These are phyloP conservation scores for Sclerotinia borealis DNA, from an alignment of 2,329 filamentous ascomycete species.

Conservation along the genomic window DNA sequence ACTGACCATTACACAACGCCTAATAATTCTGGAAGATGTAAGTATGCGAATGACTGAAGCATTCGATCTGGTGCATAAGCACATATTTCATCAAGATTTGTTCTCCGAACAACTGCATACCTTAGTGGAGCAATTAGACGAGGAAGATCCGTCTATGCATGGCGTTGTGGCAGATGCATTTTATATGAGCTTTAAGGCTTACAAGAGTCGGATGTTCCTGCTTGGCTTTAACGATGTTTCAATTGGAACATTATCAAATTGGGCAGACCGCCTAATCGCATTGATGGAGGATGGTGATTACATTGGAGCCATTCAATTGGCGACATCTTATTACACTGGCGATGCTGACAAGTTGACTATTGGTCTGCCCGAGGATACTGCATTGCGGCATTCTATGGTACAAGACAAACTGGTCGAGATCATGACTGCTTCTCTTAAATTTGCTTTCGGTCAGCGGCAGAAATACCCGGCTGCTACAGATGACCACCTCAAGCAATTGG, in stretches of 20 bases:
- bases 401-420: slow-evolving; percentile 87
- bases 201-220: slow-evolving; percentile 89
- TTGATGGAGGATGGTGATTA: slow-evolving; percentile 98
- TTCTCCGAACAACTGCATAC: slow-evolving; percentile 82
- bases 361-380: slow-evolving; percentile 79
- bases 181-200: slow-evolving; percentile 94
- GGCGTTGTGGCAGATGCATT: slow-evolving; percentile 96
- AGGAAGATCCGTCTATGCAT: slow-evolving; percentile 83
- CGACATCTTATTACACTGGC: slow-evolving; percentile 86
- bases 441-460: slow-evolving; percentile 68
- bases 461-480: slow-evolving; percentile 37
- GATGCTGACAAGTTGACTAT: slow-evolving; percentile 92
- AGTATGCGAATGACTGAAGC: slow-evolving; percentile 88
- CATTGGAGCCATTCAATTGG: slow-evolving; percentile 81
- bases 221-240: slow-evolving; percentile 91
- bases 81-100: slow-evolving; percentile 85
- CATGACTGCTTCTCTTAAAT: slow-evolving; percentile 84
- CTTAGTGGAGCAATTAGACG: slow-evolving; percentile 82
- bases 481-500: slow-evolving; percentile 66
- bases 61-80: slow-evolving; percentile 84
- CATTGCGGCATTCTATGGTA: slow-evolving; percentile 71
- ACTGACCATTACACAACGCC: slow-evolving; percentile 86
- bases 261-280: slow-evolving; percentile 88
- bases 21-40: slow-evolving; percentile 87
- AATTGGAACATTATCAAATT: slow-evolving; percentile 89